Evolutionary conservation across 192 early-diverging fungal species (phyloP).

Genomic region (Coemansia sp.): DNA sequence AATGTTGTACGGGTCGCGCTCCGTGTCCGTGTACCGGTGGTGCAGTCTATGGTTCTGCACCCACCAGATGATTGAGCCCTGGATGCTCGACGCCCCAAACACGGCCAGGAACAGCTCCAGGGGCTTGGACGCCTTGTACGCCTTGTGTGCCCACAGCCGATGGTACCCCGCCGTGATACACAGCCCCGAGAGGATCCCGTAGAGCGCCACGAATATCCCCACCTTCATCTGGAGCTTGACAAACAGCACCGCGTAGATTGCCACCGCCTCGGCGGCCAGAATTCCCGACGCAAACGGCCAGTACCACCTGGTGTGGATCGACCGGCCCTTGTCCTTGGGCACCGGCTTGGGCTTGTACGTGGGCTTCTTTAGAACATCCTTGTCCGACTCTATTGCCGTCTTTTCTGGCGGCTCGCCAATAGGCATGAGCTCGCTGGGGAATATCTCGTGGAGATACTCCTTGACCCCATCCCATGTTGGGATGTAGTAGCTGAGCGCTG

Average conservation of each 20-base stretch:
- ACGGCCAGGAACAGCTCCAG: constrained; percentile 56
- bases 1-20: constrained; percentile 78
- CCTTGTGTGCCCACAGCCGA: constrained; percentile 71
- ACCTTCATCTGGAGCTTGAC: constrained; percentile 68
- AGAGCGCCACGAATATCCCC: constrained; percentile 30
- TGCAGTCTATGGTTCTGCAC: constrained; percentile 76
- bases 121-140: constrained; percentile 59
- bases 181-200: constrained; percentile 72
- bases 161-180: constrained; percentile 91
- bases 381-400: constrained; percentile 13
- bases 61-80: constrained; percentile 85
- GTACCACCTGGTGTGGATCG: constrained; percentile 43
- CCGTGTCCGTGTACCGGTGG: constrained; percentile 82
- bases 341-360: constrained; percentile 32
- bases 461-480: constrained; percentile 34
- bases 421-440: constrained; percentile 43
- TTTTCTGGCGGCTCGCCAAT: constrained; percentile 34
- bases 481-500: constrained; percentile 31
- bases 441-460: constrained; percentile 23
- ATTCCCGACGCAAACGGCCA: constrained; percentile 51
- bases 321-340: constrained; percentile 27
- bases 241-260: constrained; percentile 68
- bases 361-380: constrained; percentile 27
- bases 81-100: constrained; percentile 63
- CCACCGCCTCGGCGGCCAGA: constrained; percentile 54